Percentiles rank a stretch among this genome's conserved stretches.
phyloP scores from a whole-genome alignment of 2,329 filamentous ascomycete genomes.

The Cercospora sp. region DNA sequence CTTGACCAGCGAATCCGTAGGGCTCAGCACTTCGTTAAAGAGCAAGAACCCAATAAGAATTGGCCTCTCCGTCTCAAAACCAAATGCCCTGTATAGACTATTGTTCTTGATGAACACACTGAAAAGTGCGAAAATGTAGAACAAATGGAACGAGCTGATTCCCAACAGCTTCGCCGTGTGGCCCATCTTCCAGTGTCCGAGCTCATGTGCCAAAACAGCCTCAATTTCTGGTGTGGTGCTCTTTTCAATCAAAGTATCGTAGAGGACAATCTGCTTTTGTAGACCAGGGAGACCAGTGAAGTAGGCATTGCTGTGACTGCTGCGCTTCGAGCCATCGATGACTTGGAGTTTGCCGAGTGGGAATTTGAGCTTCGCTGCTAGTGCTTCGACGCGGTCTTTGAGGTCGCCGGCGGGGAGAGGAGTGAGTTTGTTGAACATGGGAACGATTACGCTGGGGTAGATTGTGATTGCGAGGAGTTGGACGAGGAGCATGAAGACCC shows the following conservation, averaged over 20 bases:
- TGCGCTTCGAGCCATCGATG: constrained; percentile 88
- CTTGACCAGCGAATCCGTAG: constrained; percentile 93
- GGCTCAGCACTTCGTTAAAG: constrained; percentile 93
- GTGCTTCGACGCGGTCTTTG: constrained; percentile 81
- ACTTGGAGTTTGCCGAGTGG: constrained; percentile 91
- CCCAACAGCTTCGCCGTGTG: constrained; percentile 90
- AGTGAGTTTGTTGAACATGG: constrained; percentile 96
- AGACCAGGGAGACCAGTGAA: constrained; percentile 99
- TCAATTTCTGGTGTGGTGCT: constrained; percentile 89
- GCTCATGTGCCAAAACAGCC: constrained; percentile 89
- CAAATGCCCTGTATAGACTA: constrained; percentile 87
- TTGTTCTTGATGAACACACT: constrained; percentile 96
- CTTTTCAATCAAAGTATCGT: constrained; percentile 96
- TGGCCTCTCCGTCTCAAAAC: constrained; percentile 77
- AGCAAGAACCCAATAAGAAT: constrained; percentile 97
- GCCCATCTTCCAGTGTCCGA: constrained; percentile 94
- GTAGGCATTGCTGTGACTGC: constrained; percentile 86
- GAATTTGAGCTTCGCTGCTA: constrained; percentile 83
- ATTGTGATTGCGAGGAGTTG: constrained; percentile 95
- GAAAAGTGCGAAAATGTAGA: constrained; percentile 96
- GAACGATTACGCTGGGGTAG: constrained; percentile 91
- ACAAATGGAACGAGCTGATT: constrained; percentile 80
- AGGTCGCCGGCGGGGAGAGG: constrained; percentile 83
- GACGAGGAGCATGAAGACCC: constrained; percentile 84
- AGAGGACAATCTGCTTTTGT: constrained; percentile 99